These are phyloP conservation scores for Hordeum pubiflorum DNA, from an alignment of 202 grass and related monocot genomes.

Conservation along the genomic window DNA sequence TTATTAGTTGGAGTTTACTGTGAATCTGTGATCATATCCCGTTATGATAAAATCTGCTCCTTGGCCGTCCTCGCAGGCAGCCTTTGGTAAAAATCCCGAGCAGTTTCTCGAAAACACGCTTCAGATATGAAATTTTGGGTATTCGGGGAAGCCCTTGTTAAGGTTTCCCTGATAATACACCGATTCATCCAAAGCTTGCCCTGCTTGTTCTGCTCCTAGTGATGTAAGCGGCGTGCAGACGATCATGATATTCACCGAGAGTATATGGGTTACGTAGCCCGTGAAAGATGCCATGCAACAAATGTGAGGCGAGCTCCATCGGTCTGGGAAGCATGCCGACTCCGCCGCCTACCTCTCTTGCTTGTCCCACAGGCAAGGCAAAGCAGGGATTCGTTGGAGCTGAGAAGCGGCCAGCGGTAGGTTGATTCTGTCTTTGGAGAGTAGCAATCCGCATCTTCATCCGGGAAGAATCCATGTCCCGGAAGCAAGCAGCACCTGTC, in stretches of 20 bases:
- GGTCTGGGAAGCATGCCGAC: neutral
- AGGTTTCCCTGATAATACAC: no score
- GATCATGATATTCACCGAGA: neutral
- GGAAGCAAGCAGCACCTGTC: slow-evolving; percentile 25
- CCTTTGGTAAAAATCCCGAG: neutral
- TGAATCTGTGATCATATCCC: neutral
- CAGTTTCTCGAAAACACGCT: neutral
- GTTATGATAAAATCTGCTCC: neutral
- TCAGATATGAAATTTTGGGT: neutral
- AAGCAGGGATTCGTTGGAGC: slow-evolving; percentile 13
- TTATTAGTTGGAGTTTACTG: neutral
- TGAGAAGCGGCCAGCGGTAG: slow-evolving; percentile 21
- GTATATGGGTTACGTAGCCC: neutral
- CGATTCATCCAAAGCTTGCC: no score
- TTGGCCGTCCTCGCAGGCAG: neutral
- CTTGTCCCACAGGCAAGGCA: slow-evolving; percentile 26
- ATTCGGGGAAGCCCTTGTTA: no score
- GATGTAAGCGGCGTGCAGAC: neutral
- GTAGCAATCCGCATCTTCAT: neutral
- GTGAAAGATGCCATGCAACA: neutral
- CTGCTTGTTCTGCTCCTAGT: no score
- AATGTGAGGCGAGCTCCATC: slow-evolving; percentile 1
- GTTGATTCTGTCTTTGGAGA: slow-evolving; percentile 5
- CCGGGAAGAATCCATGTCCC: neutral
- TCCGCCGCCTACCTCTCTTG: neutral